These are phyloP conservation scores for Isatis lusitanica DNA, from an alignment of 441 rosid species.

Conservation along the genomic window DNA sequence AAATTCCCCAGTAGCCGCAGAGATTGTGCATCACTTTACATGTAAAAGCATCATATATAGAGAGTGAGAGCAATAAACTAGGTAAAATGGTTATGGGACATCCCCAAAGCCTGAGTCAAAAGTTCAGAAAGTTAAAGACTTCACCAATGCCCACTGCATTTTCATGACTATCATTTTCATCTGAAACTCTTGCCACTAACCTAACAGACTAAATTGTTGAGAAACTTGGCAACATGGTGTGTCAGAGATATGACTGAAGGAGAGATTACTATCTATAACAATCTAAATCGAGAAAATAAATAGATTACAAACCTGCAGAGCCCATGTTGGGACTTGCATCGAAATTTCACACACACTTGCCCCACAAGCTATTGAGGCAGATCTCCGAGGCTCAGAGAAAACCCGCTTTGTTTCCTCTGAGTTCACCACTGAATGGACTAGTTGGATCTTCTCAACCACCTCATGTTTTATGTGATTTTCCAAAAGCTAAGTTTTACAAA, in stretches of 20 bases:
- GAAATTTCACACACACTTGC: conserved; percentile 93
- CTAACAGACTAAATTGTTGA: not conserved
- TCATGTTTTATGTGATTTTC: conserved; percentile 96
- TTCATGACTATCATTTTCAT: not conserved
- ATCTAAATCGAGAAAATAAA: conserved; percentile 16
- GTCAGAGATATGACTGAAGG: not conserved
- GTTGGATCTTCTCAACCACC: conserved; percentile 72
- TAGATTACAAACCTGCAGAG: conserved; percentile 67
- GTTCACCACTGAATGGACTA: conserved; percentile 67
- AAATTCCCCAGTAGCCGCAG: not conserved
- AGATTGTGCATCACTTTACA: conserved; percentile 11
- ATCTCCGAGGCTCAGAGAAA: conserved; percentile 77
- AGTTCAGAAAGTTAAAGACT: not conserved
- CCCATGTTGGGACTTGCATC: conserved; percentile 95
- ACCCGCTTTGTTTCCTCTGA: conserved; percentile 54
- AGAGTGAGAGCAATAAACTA: not conserved
- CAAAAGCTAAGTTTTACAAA: conserved; percentile 59
- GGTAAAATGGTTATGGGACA: not conserved
- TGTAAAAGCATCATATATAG: not conserved
- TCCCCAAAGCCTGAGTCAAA: not conserved
- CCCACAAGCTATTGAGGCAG: conserved; percentile 92
- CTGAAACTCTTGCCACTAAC: not conserved
- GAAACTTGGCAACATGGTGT: not conserved
- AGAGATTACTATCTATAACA: conserved; percentile 6
- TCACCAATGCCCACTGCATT: not conserved